Conservation (phyloP, 306 rosid genomes). For the Prunus padus region DNA sequence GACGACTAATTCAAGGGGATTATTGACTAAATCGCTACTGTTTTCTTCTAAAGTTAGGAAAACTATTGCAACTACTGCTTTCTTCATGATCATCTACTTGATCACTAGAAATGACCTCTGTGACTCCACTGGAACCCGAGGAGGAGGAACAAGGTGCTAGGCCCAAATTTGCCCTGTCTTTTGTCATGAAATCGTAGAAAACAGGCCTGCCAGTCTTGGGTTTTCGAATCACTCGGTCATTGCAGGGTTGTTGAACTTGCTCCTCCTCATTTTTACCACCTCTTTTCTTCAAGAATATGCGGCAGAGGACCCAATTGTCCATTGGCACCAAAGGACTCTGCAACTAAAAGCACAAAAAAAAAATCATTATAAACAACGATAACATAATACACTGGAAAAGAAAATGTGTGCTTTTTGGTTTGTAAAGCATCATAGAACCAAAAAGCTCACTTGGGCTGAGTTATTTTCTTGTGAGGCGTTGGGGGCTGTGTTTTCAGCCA, state of each 20-base stretch:
- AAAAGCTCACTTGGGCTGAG: constrained; percentile 34
- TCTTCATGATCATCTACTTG: constrained; percentile 64
- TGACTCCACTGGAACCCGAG: constrained; percentile 72
- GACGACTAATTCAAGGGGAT: constrained; percentile 10
- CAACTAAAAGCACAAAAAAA: neutral
- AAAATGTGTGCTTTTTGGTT: neutral
- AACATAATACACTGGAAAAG: neutral
- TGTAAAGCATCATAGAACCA: neutral
- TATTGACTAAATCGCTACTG: constrained; percentile 18
- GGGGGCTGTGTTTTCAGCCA: constrained; percentile 12
- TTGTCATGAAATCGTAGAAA: constrained; percentile 79
- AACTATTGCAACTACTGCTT: constrained; percentile 67
- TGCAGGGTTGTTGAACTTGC: constrained; percentile 10
- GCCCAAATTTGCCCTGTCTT: constrained; percentile 41
- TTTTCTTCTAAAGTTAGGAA: constrained; percentile 46
- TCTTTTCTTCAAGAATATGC: constrained; percentile 88
- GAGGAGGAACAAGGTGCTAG: constrained; percentile 46
- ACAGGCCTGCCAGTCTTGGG: constrained; percentile 41
- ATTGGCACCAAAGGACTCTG: constrained; percentile 37
- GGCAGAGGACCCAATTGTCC: constrained; percentile 88
- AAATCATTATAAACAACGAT: no score
- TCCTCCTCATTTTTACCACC: constrained; percentile 42
- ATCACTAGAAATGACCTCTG: constrained; percentile 48
- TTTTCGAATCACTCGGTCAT: constrained; percentile 2
- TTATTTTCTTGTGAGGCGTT: constrained; percentile 21